These are phyloP conservation scores for Suillus discolor DNA, from an alignment of 768 basidiomycete genomes.

Conservation along the genomic window DNA sequence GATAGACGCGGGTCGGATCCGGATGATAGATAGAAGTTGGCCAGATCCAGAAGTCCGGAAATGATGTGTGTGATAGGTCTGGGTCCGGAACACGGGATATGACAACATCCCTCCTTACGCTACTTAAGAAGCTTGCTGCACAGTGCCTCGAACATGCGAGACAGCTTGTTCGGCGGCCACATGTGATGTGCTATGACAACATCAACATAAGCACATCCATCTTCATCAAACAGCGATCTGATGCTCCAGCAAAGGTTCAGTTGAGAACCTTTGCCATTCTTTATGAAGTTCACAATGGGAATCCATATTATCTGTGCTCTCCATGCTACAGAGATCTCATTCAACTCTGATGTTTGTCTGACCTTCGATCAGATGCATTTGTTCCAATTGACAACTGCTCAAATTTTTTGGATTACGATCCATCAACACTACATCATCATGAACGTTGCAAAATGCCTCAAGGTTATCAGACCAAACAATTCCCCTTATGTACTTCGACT, in stretches of 20 bases:
- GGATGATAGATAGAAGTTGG: too few relatives aligned
- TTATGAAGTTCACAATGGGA: not conserved
- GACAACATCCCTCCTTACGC: not conserved
- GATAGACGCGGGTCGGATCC: too few relatives aligned
- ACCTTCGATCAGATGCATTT: not conserved
- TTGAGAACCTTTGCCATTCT: not conserved
- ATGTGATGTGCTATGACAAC: not conserved
- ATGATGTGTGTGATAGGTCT: too few relatives aligned
- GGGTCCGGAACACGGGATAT: too few relatives aligned
- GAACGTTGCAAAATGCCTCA: not conserved
- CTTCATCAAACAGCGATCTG: not conserved
- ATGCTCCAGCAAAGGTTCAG: not conserved
- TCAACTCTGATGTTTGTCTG: not conserved
- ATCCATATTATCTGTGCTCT: not conserved
- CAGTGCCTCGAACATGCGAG: not conserved
- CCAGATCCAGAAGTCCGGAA: too few relatives aligned
- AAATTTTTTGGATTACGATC: not conserved
- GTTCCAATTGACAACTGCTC: not conserved
- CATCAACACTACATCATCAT: not conserved
- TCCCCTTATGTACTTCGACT: not conserved
- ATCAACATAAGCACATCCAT: not conserved
- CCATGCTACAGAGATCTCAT: not conserved
- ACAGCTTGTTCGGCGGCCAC: not conserved
- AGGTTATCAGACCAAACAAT: not conserved
- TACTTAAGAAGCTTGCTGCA: not conserved